Percentiles rank a stretch among this genome's conserved stretches.
These are phyloP conservation scores for Fusarium sp. DNA, from an alignment of 2,329 filamentous ascomycete species.

Conservation along the genomic window DNA sequence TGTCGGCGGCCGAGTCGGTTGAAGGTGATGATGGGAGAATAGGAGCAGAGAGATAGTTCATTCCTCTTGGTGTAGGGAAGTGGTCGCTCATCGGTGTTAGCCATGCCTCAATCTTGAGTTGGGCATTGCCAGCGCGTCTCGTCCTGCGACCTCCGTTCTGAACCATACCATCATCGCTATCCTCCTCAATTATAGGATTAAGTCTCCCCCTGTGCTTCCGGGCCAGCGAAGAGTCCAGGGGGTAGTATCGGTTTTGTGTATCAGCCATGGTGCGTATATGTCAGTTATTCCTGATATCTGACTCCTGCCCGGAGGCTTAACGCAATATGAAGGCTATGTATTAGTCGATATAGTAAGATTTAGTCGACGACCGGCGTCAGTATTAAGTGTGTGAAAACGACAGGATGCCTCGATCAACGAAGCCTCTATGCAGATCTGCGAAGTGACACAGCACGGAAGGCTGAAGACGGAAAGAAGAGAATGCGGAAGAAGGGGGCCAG, in stretches of 20 bases:
- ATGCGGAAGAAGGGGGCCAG: conserved; percentile 45
- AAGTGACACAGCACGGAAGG: conserved; percentile 42
- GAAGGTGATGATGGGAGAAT: conserved; percentile 70
- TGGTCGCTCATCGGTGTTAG: conserved; percentile 68
- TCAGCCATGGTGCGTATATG: conserved; percentile 59
- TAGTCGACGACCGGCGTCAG: conserved; percentile 51
- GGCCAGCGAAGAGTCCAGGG: conserved; percentile 64
- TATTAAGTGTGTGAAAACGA: conserved; percentile 46
- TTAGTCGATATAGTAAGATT: conserved; percentile 38
- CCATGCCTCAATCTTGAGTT: conserved; percentile 66
- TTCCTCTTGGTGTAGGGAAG: conserved; percentile 77
- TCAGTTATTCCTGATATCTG: conserved; percentile 47
- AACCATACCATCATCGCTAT: conserved; percentile 52
- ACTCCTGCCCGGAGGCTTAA: conserved; percentile 23
- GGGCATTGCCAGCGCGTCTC: conserved; percentile 47
- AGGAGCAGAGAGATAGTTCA: conserved; percentile 71
- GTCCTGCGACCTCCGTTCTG: conserved; percentile 36
- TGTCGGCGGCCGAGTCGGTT: conserved; percentile 61
- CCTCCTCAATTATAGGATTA: conserved; percentile 74
- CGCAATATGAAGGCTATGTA: conserved; percentile 29
- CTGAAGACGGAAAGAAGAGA: conserved; percentile 48
- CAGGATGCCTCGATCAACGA: conserved; percentile 58
- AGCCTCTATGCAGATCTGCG: conserved; percentile 46
- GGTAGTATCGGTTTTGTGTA: conserved; percentile 50
- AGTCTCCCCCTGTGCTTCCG: conserved; percentile 62